A percentile compares a stretch with the other conserved stretches of the same genome.
phyloP scores from a whole-genome alignment of 805 yeast genomes.

The Candida maesae region DNA sequence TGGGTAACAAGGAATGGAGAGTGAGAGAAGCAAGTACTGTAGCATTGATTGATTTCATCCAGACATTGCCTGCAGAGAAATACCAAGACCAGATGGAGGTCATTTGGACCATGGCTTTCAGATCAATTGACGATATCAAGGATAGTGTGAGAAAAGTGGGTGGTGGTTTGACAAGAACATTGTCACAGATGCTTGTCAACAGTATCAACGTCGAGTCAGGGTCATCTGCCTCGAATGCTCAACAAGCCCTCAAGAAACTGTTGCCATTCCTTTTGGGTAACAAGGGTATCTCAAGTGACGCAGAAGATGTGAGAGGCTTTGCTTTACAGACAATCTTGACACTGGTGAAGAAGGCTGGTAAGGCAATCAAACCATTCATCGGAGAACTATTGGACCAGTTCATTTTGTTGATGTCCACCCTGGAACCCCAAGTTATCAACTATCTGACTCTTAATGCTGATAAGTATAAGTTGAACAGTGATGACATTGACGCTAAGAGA shows the following conservation, averaged over 20 bases:
- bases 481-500: slow-evolving; percentile 75
- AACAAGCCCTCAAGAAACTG: slow-evolving; percentile 47
- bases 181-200: slow-evolving; percentile 60
- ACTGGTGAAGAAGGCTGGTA: slow-evolving; percentile 61
- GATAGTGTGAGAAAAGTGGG: slow-evolving; percentile 90
- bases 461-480: slow-evolving; percentile 69
- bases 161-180: slow-evolving; percentile 55
- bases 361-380: slow-evolving; percentile 59
- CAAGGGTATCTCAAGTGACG: slow-evolving; percentile 78
- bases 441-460: slow-evolving; percentile 85
- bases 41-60: slow-evolving; percentile 68
- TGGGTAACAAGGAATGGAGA: slow-evolving; percentile 89
- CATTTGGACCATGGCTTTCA: slow-evolving; percentile 84
- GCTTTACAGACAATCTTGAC: slow-evolving; percentile 72
- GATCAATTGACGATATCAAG: slow-evolving; percentile 90
- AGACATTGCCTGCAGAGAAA: slow-evolving; percentile 46
- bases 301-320: slow-evolving; percentile 77
- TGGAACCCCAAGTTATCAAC: slow-evolving; percentile 89
- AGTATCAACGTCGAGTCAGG: slow-evolving; percentile 47
- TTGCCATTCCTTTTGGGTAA: slow-evolving; percentile 78
- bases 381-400: slow-evolving; percentile 68
- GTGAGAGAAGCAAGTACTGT: slow-evolving; percentile 81
- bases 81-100: slow-evolving; percentile 54
- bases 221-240: slow-evolving; percentile 37
- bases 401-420: slow-evolving; percentile 68